Evolutionary conservation across 2,329 filamentous ascomycete genomes (phyloP).

Genomic region (Colletotrichum sp.): DNA sequence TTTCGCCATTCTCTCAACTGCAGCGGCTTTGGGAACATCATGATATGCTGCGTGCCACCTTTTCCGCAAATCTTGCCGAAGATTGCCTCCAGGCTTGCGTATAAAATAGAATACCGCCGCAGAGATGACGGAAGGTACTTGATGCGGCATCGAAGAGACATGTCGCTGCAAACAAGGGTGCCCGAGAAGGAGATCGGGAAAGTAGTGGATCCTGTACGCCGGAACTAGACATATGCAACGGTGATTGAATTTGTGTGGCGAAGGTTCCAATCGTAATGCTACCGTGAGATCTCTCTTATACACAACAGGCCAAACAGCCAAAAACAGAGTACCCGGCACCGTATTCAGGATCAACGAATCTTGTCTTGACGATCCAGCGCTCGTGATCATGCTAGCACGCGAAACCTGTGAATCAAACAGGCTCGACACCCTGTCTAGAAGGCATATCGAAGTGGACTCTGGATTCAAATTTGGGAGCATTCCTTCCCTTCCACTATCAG

Average conservation of each 20-base stretch:
- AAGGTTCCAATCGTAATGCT: background rate
- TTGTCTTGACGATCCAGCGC: background rate
- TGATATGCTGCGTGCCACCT: background rate
- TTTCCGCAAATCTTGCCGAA: background rate
- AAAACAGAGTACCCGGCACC: background rate
- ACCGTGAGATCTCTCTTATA: background rate
- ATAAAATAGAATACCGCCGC: background rate
- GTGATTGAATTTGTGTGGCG: background rate
- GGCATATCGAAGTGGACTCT: background rate
- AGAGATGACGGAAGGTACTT: background rate
- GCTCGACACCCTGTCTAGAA: background rate
- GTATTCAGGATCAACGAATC: background rate
- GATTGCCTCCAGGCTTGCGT: background rate
- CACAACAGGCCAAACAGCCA: background rate
- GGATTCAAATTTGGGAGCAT: background rate
- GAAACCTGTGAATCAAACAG: background rate
- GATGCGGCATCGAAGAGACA: background rate
- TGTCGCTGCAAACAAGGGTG: background rate
- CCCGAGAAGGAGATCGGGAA: background rate
- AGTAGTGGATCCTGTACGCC: background rate
- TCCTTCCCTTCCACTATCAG: background rate
- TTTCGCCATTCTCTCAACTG: background rate
- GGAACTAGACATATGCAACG: background rate
- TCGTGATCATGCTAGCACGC: background rate
- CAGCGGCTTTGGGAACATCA: background rate